Evolutionary conservation across 1,284 basidiomycete genomes (phyloP), one percentile per base, ranked within the genome.

Genomic region (Xerocomus amazonicus): DNA sequence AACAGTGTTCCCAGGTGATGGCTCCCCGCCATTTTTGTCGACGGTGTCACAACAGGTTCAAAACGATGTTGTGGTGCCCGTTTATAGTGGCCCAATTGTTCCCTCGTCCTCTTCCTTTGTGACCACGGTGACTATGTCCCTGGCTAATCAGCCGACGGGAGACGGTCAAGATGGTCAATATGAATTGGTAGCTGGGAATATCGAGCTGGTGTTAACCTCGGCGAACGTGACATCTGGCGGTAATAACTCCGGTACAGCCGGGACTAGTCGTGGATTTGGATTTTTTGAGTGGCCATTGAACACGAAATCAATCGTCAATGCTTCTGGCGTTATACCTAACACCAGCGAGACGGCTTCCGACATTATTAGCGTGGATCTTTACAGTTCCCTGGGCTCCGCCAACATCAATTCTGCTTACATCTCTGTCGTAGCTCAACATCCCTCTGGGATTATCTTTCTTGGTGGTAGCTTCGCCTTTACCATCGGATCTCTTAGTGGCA

Each of bases 21-120:
- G 79, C 16, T 74, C 84, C 16, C 60, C 79, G 23, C 86, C 90
- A 0, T 81, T 72, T 57, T 81, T 87, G 16, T 79, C 77, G 16
- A 83, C 76, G 1, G 70, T 99, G 38, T 83, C 85, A 2, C 89
- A 98, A 65, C 79, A 79, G 57, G 90, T 89, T 51, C 66, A 76
- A 12, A 70, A 80, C 2, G 92, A 97, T 63, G 72, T 73, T 10
- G 67, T 71, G 8, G 70, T 77, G 3, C 70, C 80, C 10, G 75
- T 99, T 48, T 99, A 96, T 70, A 81, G 77, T 48, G 95, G 95
- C 13, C 83, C 86, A 10, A 78, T 97, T 35, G 76, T 89, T 27
- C 87, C 89, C 5, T 80, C 86, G 0, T 80, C 84, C 0, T 75
- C 81, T 4, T 67, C 80, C 43, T 95, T 94, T 66, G 79, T 79